A percentile compares a stretch with the other conserved stretches of the same genome.
phyloP scores from a whole-genome alignment of 1,284 basidiomycete genomes.

The Schizophyllum commune region DNA sequence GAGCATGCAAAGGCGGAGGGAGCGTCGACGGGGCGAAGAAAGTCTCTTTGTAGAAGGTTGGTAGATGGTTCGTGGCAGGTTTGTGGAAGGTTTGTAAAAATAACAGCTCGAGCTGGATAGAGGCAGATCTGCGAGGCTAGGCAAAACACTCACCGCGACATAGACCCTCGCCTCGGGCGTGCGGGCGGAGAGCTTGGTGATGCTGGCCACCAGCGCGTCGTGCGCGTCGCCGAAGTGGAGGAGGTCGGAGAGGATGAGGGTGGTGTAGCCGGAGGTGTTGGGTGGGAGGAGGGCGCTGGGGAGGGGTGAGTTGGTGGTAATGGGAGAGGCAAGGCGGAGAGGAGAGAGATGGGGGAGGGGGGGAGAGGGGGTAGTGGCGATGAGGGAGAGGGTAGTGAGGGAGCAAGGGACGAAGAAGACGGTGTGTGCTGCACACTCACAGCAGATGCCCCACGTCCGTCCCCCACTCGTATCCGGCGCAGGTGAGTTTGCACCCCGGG shows the following conservation, averaged over 20 bases:
- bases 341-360: background rate
- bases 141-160: slow-evolving; percentile 34
- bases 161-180: slow-evolving; percentile 38
- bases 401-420: too few relatives aligned
- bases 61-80: too few relatives aligned
- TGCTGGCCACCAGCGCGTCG: slow-evolving; percentile 43
- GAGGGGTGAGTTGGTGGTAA: too few relatives aligned
- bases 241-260: slow-evolving; percentile 61
- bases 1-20: too few relatives aligned
- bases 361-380: background rate
- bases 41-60: too few relatives aligned
- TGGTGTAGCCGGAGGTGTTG: slow-evolving; percentile 39
- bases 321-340: slow-evolving; percentile 2
- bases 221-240: slow-evolving; percentile 61
- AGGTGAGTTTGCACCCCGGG: slow-evolving; percentile 33
- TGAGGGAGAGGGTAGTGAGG: too few relatives aligned
- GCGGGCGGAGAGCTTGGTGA: slow-evolving; percentile 39
- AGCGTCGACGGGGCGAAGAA: too few relatives aligned
- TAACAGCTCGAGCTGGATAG: too few relatives aligned
- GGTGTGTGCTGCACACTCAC: too few relatives aligned
- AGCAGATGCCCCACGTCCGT: slow-evolving; percentile 34
- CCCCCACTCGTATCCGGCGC: slow-evolving; percentile 59
- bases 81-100: too few relatives aligned
- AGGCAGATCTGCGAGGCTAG: too few relatives aligned
- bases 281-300: slow-evolving; percentile 11